Base-by-base conservation (phyloP, 1,139 yeast species). In the Wickerhamomyces sp. region DNA sequence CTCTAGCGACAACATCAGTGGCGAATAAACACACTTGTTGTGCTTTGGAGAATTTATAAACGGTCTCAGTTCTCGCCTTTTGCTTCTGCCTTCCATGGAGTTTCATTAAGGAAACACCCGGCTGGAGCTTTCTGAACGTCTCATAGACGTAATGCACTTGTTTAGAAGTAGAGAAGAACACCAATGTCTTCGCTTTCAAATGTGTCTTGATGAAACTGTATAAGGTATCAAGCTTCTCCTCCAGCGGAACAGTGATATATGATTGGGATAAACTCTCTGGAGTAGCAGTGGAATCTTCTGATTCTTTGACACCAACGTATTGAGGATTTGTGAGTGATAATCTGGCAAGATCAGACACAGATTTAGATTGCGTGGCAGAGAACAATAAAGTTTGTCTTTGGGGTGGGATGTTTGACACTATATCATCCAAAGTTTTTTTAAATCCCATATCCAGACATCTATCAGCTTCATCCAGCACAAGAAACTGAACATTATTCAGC, bases 391-490 rank as follows among this genome's bases (percentile, higher is more conserved):
- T 88, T 58, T 93, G 98, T 60, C 97, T 76, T 6, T 80, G 71
- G 12, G 83, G 74, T 2, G 97, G 96, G 40, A 91, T 64, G 55
- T 86, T 93, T 31, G 79, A 76, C 19, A 91, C 65, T 37, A 91
- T 91, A 32, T 82, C 83, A 58, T 93, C 97, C 38, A 91, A 63
- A 30, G 95, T 87, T 52, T 79, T 79, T 55, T 81, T 83, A 68
- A 91, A 91, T 7, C 98, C 98, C 96, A 91, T 87, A 60, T 91
- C 99, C 47, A 91, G 66, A 54, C 94, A 87, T 49, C 98, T 70
- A 57, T 91, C 99, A 0, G 98, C 98, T 61, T 91, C 99, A 58
- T 91, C 99, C 37, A 91, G 62, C 1, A 91, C 93, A 33, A 91
- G 64, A 49, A 83, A 73, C 58, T 89, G 95, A 40, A 91, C 62